Base-by-base conservation (phyloP, 495 filamentous ascomycete species). In the Rhypophila decipiens region DNA sequence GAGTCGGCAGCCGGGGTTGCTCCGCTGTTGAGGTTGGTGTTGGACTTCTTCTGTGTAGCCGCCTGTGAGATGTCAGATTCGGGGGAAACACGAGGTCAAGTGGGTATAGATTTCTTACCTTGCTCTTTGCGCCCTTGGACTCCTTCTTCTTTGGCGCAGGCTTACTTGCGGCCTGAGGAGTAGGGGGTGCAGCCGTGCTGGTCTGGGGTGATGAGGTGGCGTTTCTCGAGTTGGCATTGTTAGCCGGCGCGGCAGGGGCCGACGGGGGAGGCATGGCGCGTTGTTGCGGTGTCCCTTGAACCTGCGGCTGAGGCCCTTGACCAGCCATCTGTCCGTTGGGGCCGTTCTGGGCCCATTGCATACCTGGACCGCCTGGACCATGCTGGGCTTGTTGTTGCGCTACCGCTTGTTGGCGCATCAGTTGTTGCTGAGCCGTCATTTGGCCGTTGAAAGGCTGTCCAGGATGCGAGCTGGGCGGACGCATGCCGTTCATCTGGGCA, bases 231-330 rank as follows among this genome's bases (percentile, higher is more conserved):
- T 63, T 69, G 42, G 64, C 55, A 27, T 52, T 55, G 43, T 73
- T 61, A 13, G 42, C 51, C 9, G 75, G 71, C 36, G 73, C 76
- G 19, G 75, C 75, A 45, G 77, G 87, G 20, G 84, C 86, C 49
- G 87, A 85, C n/a, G 93, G 91, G 12, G 90, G 91, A 37, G 87
- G 88, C 90, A 96, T 96, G 3, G 77, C 67, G 34, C 83, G 76
- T 64, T 88, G 86, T 59, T 88, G 85, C 3, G 88, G 85, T 10
- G 86, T 90, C 7, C 83, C 83, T 56, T 69, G 72, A 15, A 85
- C 82, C 29, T 76, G 76, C 41, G 81, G 78, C 41, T 75, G 73
- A 10, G 70, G 67, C 13, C 64, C 65, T 53, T 83, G 83, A 37
- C 79, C 76, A 20, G 73, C 72, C 78, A 88, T 84, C 31, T 73